These are phyloP conservation scores for Lactarius sanguifluus DNA, from an alignment of 768 basidiomycete species.

Conservation along the genomic window DNA sequence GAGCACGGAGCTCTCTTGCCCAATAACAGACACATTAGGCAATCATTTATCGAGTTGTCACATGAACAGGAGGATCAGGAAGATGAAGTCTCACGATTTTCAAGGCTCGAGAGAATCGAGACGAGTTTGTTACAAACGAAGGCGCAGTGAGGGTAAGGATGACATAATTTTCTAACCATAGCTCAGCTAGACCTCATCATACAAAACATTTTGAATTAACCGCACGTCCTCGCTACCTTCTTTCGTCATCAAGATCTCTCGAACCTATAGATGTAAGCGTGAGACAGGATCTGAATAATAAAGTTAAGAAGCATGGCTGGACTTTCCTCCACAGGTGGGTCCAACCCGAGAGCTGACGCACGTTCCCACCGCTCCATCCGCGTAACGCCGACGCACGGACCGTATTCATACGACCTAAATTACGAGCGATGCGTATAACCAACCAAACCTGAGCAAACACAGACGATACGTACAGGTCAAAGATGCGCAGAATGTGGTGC, in stretches of 20 bases:
- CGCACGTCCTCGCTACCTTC: slow-evolving; percentile 24
- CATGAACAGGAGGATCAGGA: background rate
- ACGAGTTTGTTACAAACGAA: background rate
- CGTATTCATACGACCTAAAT: slow-evolving; percentile 70
- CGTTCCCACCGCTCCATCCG: slow-evolving; percentile 88
- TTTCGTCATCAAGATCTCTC: slow-evolving; percentile 24
- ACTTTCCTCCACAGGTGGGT: slow-evolving; percentile 76
- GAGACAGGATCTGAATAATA: background rate
- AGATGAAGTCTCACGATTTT: background rate
- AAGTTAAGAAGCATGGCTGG: background rate
- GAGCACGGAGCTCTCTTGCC: background rate
- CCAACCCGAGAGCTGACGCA: slow-evolving; percentile 71
- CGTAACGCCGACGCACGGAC: slow-evolving; percentile 76
- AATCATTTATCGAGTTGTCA: background rate
- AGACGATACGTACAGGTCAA: slow-evolving; percentile 60
- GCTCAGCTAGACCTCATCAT: slow-evolving; percentile 27
- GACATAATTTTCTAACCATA: background rate
- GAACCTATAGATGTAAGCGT: slow-evolving; percentile 10
- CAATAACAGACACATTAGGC: background rate
- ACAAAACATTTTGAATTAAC: slow-evolving; percentile 22
- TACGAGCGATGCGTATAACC: slow-evolving; percentile 15
- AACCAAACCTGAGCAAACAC: background rate
- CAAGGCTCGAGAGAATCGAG: background rate
- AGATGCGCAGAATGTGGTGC: slow-evolving; percentile 73
- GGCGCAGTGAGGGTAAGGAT: background rate